Evolutionary conservation across 2,329 filamentous ascomycete species (phyloP), one percentile per base, ranked within the genome.

Genomic region (Sphaerostilbella broomeana): DNA sequence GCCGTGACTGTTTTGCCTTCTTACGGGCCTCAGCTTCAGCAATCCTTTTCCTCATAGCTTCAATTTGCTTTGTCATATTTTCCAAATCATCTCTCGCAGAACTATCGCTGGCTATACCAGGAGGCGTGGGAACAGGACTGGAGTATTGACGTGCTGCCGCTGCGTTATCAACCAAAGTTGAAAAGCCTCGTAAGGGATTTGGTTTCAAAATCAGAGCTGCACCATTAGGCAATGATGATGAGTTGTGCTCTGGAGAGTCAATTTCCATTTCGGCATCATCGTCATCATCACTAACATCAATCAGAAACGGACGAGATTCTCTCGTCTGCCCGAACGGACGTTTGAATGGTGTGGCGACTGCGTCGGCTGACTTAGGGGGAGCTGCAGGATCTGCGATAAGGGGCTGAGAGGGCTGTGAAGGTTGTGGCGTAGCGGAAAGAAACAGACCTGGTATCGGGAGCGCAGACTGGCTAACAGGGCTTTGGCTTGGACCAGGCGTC

Each of bases 211-310:
- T 51, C 2, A 61, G 51, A 3, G 53, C 55, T 5, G 49, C 52
- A 13, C 43, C 53, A 9, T 54, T 55, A 16, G 61, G 60, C 5
- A 57, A 51, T 3, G 60, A 52, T 12, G 59, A 55, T 17, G 60
- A 50, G 4, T 64, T 64, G 16, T 72, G 68, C 19, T 61, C 64
- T 8, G 68, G 70, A 32, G 72, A 77, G 18, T 77, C 77, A 17
- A 82, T 69, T 22, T 84, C 81, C 77, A 82, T 84, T 41, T 79
- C 79, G 32, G 79, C 70, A 47, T 80, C 76, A 40, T 78, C 76
- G 35, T 78, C 73, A 25, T 74, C 71, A 6, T 94, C 89, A 55
- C 86, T 94, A 26, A 94, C 81, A 48, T 94, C 78, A 49, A 95
- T 94, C 26, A 95, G 75, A 37, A 94, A 74, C 3, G 73, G 73